These are phyloP conservation scores for Nannizziopsis barbatae DNA, from an alignment of 2,329 filamentous ascomycete species.

Conservation along the genomic window DNA sequence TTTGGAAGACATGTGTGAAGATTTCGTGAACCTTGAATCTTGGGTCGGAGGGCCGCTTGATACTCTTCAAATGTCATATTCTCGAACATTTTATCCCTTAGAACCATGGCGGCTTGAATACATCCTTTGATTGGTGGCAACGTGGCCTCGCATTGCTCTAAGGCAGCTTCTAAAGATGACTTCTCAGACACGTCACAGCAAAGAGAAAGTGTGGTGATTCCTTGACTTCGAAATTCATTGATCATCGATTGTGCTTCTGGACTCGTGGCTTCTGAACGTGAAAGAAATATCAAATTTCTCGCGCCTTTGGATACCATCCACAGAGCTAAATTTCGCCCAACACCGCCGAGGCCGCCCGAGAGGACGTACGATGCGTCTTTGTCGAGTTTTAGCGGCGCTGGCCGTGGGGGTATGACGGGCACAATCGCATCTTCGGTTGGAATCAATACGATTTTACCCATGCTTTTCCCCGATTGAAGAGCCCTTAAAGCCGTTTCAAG, in stretches of 20 bases:
- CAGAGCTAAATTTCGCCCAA: slow-evolving; percentile 6
- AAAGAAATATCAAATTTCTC: slow-evolving; percentile 24
- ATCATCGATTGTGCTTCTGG: not conserved
- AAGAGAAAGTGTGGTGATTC: not conserved
- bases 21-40: slow-evolving; percentile 25
- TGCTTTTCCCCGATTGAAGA: slow-evolving; percentile 15
- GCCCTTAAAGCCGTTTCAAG: slow-evolving; percentile 17
- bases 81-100: slow-evolving; percentile 23
- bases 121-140: slow-evolving; percentile 25
- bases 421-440: slow-evolving; percentile 15
- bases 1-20: slow-evolving; percentile 21
- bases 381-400: not conserved
- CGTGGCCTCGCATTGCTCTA: slow-evolving; percentile 13
- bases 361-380: slow-evolving; percentile 18
- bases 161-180: slow-evolving; percentile 8
- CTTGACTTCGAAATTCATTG: not conserved
- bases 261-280: slow-evolving; percentile 14
- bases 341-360: slow-evolving; percentile 12
- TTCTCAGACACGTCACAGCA: slow-evolving; percentile 18
- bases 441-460: slow-evolving; percentile 11
- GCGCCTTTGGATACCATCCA: slow-evolving; percentile 22
- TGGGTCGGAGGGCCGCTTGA: slow-evolving; percentile 23
- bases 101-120: slow-evolving; percentile 27
- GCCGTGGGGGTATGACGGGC: slow-evolving; percentile 14
- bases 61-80: slow-evolving; percentile 30